These are phyloP conservation scores for Globisporangium heterothallicum DNA, from an alignment of 352 stramenopile genomes.

Conservation along the genomic window DNA sequence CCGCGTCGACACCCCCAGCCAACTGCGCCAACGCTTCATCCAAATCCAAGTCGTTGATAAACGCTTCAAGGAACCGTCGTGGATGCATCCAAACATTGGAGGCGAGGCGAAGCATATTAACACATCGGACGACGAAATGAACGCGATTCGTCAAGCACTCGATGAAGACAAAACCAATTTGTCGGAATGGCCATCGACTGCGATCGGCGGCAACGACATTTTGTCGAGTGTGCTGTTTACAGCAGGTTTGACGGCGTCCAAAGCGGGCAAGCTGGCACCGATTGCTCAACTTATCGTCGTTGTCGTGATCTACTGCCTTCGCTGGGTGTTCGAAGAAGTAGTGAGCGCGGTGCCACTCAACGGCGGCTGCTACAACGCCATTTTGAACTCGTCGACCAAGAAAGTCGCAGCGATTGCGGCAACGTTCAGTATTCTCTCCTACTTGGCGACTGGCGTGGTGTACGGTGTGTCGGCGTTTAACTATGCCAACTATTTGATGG, in stretches of 20 bases:
- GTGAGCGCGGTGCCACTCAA: constrained; percentile 81
- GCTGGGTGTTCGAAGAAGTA: constrained; percentile 78
- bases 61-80: constrained; percentile 54
- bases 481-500: constrained; percentile 52
- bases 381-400: constrained; percentile 85
- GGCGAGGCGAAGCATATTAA: constrained; percentile 34
- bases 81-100: constrained; percentile 64
- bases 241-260: constrained; percentile 28
- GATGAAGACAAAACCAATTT: constrained; percentile 26
- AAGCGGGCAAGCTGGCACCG: constrained; percentile 65
- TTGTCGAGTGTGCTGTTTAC: constrained; percentile 77
- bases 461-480: constrained; percentile 51
- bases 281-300: constrained; percentile 62
- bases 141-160: constrained; percentile 13
- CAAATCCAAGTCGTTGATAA: constrained; percentile 58
- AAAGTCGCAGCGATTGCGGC: constrained; percentile 71
- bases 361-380: constrained; percentile 82
- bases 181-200: constrained; percentile 70
- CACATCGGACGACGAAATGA: constrained; percentile 16
- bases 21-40: constrained; percentile 52
- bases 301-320: constrained; percentile 36
- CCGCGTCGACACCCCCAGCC: constrained; percentile 16
- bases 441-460: constrained; percentile 85
- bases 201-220: constrained; percentile 87
- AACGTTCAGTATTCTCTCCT: constrained; percentile 87